phyloP scores from a whole-genome alignment of 352 stramenopile species.

The Pythium vanterpoolii region DNA sequence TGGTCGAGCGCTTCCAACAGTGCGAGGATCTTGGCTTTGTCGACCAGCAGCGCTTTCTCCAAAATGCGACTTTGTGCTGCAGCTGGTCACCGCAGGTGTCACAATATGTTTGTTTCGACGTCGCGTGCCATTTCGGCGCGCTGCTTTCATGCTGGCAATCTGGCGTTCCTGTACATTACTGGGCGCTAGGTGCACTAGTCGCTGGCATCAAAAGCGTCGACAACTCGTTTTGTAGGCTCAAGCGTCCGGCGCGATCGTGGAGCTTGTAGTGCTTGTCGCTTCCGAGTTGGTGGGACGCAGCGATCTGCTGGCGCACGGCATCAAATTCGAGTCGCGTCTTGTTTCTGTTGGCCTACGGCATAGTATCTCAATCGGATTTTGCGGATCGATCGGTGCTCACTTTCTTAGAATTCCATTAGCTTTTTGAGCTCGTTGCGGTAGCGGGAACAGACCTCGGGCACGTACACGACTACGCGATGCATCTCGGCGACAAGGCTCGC shows the following conservation, averaged over 20 bases:
- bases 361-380: slow-evolving; percentile 77
- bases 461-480: slow-evolving; percentile 58
- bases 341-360: slow-evolving; percentile 60
- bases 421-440: slow-evolving; percentile 83
- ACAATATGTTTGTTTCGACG: slow-evolving; percentile 63
- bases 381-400: slow-evolving; percentile 61
- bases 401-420: slow-evolving; percentile 80
- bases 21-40: slow-evolving; percentile 86
- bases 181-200: slow-evolving; percentile 5
- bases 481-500: slow-evolving; percentile 58
- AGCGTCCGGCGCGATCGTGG: slow-evolving; percentile 57
- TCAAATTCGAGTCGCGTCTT: slow-evolving; percentile 69
- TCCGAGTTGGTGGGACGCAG: slow-evolving; percentile 52
- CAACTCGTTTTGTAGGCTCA: slow-evolving; percentile 63
- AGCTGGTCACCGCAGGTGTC: slow-evolving; percentile 68
- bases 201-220: slow-evolving; percentile 49
- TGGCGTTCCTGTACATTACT: slow-evolving; percentile 71
- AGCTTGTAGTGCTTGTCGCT: slow-evolving; percentile 74
- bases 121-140: slow-evolving; percentile 63
- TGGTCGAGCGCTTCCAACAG: slow-evolving; percentile 89
- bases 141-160: slow-evolving; percentile 71
- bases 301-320: slow-evolving; percentile 61
- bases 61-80: slow-evolving; percentile 32
- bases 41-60: slow-evolving; percentile 39
- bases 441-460: slow-evolving; percentile 63